Conservation (phyloP, 2,329 filamentous ascomycete species). For the Trichophyton mentagrophytes region DNA sequence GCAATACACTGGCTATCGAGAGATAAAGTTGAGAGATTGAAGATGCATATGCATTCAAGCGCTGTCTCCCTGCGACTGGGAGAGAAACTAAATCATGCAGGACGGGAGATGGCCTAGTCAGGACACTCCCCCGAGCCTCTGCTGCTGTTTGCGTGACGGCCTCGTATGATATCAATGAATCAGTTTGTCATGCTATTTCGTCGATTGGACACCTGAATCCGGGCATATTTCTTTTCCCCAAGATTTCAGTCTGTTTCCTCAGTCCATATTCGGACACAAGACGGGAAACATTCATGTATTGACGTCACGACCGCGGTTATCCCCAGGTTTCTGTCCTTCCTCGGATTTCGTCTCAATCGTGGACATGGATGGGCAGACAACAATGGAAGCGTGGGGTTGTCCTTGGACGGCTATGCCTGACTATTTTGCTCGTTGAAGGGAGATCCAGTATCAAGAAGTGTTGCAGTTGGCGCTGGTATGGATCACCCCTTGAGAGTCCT, state of each 20-base stretch:
- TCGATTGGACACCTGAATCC: neutral
- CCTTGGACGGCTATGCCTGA: neutral
- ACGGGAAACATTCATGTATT: neutral
- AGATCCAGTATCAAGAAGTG: no score
- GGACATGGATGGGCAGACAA: neutral
- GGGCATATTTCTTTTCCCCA: neutral
- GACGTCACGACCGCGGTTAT: neutral
- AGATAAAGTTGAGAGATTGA: no score
- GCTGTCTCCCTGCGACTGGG: no score
- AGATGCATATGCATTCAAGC: no score
- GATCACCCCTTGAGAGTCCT: neutral
- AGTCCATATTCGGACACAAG: neutral
- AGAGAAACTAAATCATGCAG: neutral
- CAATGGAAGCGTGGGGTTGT: neutral
- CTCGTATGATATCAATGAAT: neutral
- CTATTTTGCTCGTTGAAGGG: neutral
- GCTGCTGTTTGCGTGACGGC: neutral
- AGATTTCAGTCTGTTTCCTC: no score
- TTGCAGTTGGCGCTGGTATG: neutral
- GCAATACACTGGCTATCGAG: no score
- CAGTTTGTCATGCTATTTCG: neutral
- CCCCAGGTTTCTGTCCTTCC: neutral
- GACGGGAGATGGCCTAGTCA: neutral
- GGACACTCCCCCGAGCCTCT: neutral
- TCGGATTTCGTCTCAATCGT: neutral